These are phyloP conservation scores for Colletotrichum sp. DNA, from an alignment of 2,329 filamentous ascomycete genomes.

Conservation along the genomic window DNA sequence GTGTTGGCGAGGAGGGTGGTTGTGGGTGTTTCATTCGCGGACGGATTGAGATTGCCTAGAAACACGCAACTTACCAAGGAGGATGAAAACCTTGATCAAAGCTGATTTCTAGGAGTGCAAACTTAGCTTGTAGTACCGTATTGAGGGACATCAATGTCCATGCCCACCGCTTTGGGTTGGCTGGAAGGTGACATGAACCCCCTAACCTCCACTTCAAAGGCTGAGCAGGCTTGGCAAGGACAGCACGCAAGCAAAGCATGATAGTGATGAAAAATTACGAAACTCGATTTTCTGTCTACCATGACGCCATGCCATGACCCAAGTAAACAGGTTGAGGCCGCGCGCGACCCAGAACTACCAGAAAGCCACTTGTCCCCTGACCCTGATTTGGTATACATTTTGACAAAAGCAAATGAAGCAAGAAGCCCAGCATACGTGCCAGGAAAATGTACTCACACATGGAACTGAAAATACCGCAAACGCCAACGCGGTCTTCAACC, in stretches of 20 bases:
- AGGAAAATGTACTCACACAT: conserved; percentile 8
- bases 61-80: background rate
- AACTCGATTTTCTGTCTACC: conserved; percentile 10
- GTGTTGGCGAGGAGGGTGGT: background rate
- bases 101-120: background rate
- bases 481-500: background rate
- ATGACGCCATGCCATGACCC: conserved; percentile 15
- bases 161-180: background rate
- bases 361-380: background rate
- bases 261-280: background rate
- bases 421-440: background rate
- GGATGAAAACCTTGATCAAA: background rate
- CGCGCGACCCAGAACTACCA: background rate
- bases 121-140: background rate
- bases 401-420: background rate
- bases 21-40: background rate
- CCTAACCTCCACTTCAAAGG: background rate
- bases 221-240: background rate
- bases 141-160: background rate
- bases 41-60: background rate
- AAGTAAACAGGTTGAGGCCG: background rate
- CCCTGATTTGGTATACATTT: conserved; percentile 18
- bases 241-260: background rate
- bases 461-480: background rate
- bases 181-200: background rate